Evolutionary conservation across 1,284 basidiomycete species (phyloP).

Genomic region (Papiliotrema nemorosa): DNA sequence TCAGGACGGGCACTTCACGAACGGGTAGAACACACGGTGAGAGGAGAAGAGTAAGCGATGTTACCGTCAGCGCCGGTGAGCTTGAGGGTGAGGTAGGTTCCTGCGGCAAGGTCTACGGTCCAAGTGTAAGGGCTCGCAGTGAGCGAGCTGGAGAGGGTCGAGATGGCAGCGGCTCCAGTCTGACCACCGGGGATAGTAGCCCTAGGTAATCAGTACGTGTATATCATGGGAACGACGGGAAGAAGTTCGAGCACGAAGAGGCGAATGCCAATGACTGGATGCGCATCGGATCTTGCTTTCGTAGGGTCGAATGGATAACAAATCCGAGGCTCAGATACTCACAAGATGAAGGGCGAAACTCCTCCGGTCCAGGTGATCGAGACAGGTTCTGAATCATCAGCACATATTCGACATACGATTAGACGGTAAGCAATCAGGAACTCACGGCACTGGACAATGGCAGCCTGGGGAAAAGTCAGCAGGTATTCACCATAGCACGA

Average conservation of each 20-base stretch:
- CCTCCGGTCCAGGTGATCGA: slow-evolving; percentile 33
- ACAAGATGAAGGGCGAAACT: slow-evolving; percentile 41
- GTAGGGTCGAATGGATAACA: background rate
- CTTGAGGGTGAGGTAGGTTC: slow-evolving; percentile 37
- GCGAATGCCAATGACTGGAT: background rate
- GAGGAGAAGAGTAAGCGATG: slow-evolving; percentile 31
- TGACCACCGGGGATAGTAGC: slow-evolving; percentile 42
- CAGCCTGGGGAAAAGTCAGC: slow-evolving; percentile 23
- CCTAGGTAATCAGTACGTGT: slow-evolving; percentile 14
- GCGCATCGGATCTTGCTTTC: no score
- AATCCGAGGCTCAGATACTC: slow-evolving; percentile 16
- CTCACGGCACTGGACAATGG: slow-evolving; percentile 43
- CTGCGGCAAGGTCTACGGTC: slow-evolving; percentile 37
- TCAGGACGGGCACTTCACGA: background rate
- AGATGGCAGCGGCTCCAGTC: slow-evolving; percentile 27
- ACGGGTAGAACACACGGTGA: slow-evolving; percentile 21
- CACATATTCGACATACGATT: background rate
- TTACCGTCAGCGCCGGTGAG: slow-evolving; percentile 35
- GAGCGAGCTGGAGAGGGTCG: slow-evolving; percentile 19
- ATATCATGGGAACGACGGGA: background rate
- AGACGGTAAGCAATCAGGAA: slow-evolving; percentile 3
- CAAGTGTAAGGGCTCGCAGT: slow-evolving; percentile 34
- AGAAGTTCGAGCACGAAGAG: background rate
- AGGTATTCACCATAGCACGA: background rate
- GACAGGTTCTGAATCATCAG: slow-evolving; percentile 28